These are phyloP conservation scores for Termitomyces sp. DNA, from an alignment of 768 basidiomycete species.

Conservation along the genomic window DNA sequence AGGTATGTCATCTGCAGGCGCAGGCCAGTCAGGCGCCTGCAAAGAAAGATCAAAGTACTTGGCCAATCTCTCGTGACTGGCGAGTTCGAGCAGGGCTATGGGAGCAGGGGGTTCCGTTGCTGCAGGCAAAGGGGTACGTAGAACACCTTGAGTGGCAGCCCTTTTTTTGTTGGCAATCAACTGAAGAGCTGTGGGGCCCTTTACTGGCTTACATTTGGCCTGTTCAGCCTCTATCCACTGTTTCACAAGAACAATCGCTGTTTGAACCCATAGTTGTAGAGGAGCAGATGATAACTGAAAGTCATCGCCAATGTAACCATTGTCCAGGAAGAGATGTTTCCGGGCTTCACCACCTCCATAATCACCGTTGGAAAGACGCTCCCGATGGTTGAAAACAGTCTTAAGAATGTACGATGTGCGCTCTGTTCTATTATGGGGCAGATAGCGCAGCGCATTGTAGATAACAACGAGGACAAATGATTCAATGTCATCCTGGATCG, in stretches of 20 bases:
- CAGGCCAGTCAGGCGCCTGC: neutral
- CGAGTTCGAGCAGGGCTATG: neutral
- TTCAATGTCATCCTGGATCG: neutral
- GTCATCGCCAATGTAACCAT: neutral
- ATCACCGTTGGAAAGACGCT: fast-evolving
- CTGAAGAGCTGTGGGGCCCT: too few relatives aligned
- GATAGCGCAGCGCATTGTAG: neutral
- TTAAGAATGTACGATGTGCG: neutral
- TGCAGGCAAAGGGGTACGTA: neutral
- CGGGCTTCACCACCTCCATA: neutral
- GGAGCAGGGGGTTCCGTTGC: neutral
- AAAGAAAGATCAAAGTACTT: neutral
- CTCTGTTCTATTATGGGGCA: neutral
- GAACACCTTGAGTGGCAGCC: too few relatives aligned
- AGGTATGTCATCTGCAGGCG: neutral
- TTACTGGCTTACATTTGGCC: neutral
- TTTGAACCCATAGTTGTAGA: neutral
- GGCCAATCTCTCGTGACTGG: neutral
- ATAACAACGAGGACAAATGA: neutral
- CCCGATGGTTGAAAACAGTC: neutral
- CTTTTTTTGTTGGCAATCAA: too few relatives aligned
- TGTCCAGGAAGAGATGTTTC: neutral
- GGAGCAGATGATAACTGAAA: neutral
- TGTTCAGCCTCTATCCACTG: neutral
- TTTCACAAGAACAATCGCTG: neutral